phyloP scores from a whole-genome alignment of 2,329 filamentous ascomycete genomes.

The Aspergillus quadricinctus region DNA sequence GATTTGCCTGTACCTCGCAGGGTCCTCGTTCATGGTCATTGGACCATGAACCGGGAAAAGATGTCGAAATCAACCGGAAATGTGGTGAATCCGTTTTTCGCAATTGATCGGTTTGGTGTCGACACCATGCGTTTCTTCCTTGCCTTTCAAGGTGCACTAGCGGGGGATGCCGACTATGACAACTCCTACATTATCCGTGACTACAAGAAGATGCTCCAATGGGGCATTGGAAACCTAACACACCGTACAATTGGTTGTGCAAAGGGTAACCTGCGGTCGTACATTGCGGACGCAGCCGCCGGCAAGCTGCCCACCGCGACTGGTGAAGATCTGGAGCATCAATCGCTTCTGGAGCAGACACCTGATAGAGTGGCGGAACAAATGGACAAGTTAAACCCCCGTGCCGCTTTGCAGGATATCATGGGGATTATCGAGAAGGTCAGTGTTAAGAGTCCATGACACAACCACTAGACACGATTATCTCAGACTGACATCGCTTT shows the following conservation, averaged over 20 bases:
- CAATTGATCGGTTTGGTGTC: constrained; percentile 80
- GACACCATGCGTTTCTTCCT: constrained; percentile 90
- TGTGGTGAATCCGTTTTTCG: constrained; percentile 90
- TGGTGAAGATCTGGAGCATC: constrained; percentile 33
- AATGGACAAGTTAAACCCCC: constrained; percentile 63
- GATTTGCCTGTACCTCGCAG: constrained; percentile 72
- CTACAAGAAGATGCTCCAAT: constrained; percentile 76
- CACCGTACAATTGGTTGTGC: constrained; percentile 65
- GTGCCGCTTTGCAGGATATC: constrained; percentile 61
- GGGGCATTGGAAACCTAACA: constrained; percentile 74
- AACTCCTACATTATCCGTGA: constrained; percentile 69
- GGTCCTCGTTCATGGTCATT: constrained; percentile 87
- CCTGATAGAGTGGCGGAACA: constrained; percentile 43
- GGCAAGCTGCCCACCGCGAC: constrained; percentile 26
- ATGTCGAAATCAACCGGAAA: constrained; percentile 97
- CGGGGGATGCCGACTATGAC: constrained; percentile 76
- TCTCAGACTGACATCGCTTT: constrained; percentile 2
- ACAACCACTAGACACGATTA: constrained; percentile 4
- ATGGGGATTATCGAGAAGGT: constrained; percentile 61
- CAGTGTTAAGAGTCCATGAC: constrained; percentile 15
- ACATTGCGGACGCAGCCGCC: constrained; percentile 45
- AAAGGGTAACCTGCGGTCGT: constrained; percentile 62
- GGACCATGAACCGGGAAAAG: constrained; percentile 86
- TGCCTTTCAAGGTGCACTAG: constrained; percentile 71
- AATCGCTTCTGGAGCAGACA: constrained; percentile 38